phyloP scores from a whole-genome alignment of 78 protist genomes.

The Dictyostelium discoideum region dicty_2.7 NC_007090.3:4689501-4690000 shows the following conservation, averaged over 20 bases:
- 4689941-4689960: slow-evolving; percentile 76
- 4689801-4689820: slow-evolving; percentile 97
- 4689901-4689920: slow-evolving; percentile 54
- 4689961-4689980: slow-evolving; percentile 85
- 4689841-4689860: slow-evolving; percentile 49
- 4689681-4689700: slow-evolving; percentile 85
- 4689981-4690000: slow-evolving; percentile 66
- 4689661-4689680: slow-evolving; percentile 67
- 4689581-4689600: slow-evolving; percentile 58
- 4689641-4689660: slow-evolving; percentile 76
- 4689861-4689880: slow-evolving; percentile 75
- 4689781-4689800: slow-evolving; percentile 94
- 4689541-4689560: slow-evolving; percentile 30
- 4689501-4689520: slow-evolving; percentile 90
- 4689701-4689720: slow-evolving; percentile 84
- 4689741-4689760: slow-evolving; percentile 99
- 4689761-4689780: slow-evolving; percentile 96
- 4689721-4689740: slow-evolving; percentile 99
- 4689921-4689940: slow-evolving; percentile 64
- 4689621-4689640: slow-evolving; percentile 73
- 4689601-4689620: slow-evolving; percentile 82
- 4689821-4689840: slow-evolving; percentile 71
- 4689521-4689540: slow-evolving; percentile 97
- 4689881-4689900: slow-evolving; percentile 83
- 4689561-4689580: slow-evolving; percentile 83